phyloP scores from a whole-genome alignment of 2,329 filamentous ascomycete species.

The Colletotrichum agaves region DNA sequence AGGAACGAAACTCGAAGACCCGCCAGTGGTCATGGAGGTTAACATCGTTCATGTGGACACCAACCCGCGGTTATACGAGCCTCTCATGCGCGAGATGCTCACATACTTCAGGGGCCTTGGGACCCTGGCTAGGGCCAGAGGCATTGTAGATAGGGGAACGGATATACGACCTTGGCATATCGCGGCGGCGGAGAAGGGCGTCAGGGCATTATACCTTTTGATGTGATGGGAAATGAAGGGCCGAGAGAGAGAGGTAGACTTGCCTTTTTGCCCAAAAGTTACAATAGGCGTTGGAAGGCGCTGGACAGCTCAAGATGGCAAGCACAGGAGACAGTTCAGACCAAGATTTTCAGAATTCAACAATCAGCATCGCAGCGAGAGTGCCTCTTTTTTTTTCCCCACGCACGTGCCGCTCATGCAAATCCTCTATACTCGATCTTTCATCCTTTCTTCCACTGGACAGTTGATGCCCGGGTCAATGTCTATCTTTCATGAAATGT shows the following conservation, averaged over 20 bases:
- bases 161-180: slow-evolving; percentile 83
- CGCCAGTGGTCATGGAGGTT: slow-evolving; percentile 70
- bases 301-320: background rate
- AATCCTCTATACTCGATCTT: background rate
- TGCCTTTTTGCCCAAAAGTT: background rate
- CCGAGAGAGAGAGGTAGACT: slow-evolving; percentile 8
- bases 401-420: background rate
- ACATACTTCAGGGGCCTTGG: slow-evolving; percentile 75
- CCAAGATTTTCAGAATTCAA: slow-evolving; percentile 6
- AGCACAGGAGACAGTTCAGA: slow-evolving; percentile 1
- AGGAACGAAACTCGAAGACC: slow-evolving; percentile 65
- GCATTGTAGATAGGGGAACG: slow-evolving; percentile 66
- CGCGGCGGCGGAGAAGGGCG: slow-evolving; percentile 75
- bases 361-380: background rate
- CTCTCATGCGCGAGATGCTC: slow-evolving; percentile 76
- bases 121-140: slow-evolving; percentile 74
- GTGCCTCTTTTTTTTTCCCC: background rate
- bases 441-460: background rate
- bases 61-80: slow-evolving; percentile 67
- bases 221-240: slow-evolving; percentile 57
- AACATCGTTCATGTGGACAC: slow-evolving; percentile 70
- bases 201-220: slow-evolving; percentile 71
- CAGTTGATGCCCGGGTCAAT: slow-evolving; percentile 20
- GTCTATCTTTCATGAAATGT: slow-evolving; percentile 15
- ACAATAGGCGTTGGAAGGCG: background rate